Evolutionary conservation across 2,329 filamentous ascomycete species (phyloP).

Genomic region (Emergomyces orientalis): DNA sequence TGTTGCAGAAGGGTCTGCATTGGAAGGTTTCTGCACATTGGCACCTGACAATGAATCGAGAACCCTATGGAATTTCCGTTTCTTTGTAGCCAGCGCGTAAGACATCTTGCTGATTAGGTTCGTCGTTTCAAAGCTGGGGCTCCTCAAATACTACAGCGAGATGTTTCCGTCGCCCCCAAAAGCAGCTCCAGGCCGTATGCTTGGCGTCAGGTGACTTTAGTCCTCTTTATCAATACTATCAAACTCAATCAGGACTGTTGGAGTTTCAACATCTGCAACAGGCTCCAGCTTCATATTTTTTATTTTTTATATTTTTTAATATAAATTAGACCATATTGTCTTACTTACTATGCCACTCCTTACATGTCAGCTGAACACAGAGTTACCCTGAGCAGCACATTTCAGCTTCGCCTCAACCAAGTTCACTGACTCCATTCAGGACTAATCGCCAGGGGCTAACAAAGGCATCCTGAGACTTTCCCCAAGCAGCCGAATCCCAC

Average conservation of each 20-base stretch:
- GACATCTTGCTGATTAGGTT: conserved; percentile 28
- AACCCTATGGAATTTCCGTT: conserved; percentile 40
- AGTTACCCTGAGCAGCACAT: neutral
- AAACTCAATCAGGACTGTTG: too few relatives aligned
- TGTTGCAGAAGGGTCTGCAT: neutral
- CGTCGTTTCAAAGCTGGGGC: neutral
- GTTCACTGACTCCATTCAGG: neutral
- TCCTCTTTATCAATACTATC: too few relatives aligned
- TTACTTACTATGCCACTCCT: neutral
- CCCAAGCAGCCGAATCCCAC: too few relatives aligned
- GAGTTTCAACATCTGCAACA: too few relatives aligned
- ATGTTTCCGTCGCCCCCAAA: too few relatives aligned
- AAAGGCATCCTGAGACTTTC: neutral
- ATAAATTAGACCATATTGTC: too few relatives aligned
- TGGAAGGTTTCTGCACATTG: conserved; percentile 10
- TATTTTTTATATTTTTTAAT: too few relatives aligned
- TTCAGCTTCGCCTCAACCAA: neutral
- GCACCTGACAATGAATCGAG: conserved; percentile 36
- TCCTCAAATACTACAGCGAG: neutral
- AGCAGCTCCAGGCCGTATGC: neutral
- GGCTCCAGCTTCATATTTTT: neutral
- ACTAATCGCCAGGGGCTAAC: neutral
- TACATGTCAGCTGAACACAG: neutral
- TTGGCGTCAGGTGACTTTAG: neutral
- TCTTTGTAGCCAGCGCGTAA: conserved; percentile 39